Evolutionary conservation across 2,329 filamentous ascomycete species (phyloP).

Genomic region (Aspergillus ibericus): DNA sequence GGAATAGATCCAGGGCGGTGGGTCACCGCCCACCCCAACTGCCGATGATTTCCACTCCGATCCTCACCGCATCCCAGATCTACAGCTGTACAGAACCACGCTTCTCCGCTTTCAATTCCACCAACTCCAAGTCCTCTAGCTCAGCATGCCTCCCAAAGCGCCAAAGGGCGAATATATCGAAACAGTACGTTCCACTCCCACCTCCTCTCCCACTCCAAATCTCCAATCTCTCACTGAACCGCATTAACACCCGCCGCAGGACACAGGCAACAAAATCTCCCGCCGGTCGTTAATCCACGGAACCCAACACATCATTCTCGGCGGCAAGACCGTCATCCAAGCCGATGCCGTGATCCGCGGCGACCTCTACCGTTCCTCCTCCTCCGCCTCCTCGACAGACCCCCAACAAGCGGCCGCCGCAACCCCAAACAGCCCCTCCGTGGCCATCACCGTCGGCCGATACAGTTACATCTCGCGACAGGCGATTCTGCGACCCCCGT

Average conservation of each 20-base stretch:
- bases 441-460: slow-evolving; percentile 78
- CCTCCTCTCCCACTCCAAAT: neutral
- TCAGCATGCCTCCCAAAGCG: slow-evolving; percentile 69
- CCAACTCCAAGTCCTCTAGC: neutral
- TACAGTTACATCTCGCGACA: slow-evolving; percentile 86
- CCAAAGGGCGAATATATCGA: slow-evolving; percentile 94
- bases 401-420: slow-evolving; percentile 25
- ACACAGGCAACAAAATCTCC: slow-evolving; percentile 97
- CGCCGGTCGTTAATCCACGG: slow-evolving; percentile 88
- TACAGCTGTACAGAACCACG: neutral
- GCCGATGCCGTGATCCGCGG: slow-evolving; percentile 92
- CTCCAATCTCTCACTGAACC: too few relatives aligned
- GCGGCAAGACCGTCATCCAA: slow-evolving; percentile 93
- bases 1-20: too few relatives aligned
- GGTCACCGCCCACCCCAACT: too few relatives aligned
- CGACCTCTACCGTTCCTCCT: slow-evolving; percentile 66
- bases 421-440: slow-evolving; percentile 33
- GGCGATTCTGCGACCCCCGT: slow-evolving; percentile 78
- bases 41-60: too few relatives aligned
- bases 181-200: slow-evolving; percentile 63
- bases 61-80: neutral
- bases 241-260: slow-evolving; percentile 52
- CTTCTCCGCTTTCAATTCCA: neutral
- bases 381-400: slow-evolving; percentile 29
- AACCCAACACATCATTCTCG: slow-evolving; percentile 96